Conservation (phyloP, 176 grass and related monocot species). For the Dactylis glomerata region DNA sequence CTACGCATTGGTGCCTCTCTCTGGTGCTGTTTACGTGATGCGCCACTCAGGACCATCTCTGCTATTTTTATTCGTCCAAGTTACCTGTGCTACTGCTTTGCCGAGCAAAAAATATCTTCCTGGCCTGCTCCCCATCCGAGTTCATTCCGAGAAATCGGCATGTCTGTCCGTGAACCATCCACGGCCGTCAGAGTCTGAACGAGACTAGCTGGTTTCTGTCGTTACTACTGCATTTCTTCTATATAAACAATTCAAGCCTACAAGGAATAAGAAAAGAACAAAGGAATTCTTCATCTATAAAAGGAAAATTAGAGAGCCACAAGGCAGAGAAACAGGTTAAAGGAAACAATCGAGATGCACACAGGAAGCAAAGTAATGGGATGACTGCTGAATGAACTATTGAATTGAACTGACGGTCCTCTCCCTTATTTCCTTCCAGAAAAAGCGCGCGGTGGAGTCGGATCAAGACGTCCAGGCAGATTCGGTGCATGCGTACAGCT, state of each 20-base stretch:
- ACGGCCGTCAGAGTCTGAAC: not conserved
- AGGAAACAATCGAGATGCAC: not conserved
- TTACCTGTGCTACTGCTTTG: not conserved
- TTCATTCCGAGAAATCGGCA: not conserved
- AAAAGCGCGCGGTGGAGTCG: not conserved
- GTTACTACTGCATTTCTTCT: not conserved
- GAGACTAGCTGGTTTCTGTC: too few relatives aligned
- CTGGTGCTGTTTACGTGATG: slow-evolving; percentile 13
- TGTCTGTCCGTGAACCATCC: not conserved
- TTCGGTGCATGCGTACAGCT: slow-evolving; percentile 29
- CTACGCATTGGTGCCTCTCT: not conserved
- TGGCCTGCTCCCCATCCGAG: not conserved
- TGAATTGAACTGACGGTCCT: not conserved
- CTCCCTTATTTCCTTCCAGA: not conserved
- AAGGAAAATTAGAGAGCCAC: not conserved
- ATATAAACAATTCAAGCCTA: not conserved
- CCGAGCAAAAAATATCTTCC: slow-evolving; percentile 18
- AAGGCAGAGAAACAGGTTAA: not conserved
- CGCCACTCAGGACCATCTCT: not conserved
- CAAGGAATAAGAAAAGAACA: not conserved
- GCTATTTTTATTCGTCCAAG: not conserved
- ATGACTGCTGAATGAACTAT: not conserved
- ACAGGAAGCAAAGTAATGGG: not conserved
- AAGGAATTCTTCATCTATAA: not conserved
- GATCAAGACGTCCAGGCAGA: not conserved